These are phyloP conservation scores for Xylariaceae sp. DNA, from an alignment of 2,329 filamentous ascomycete species.

Conservation along the genomic window DNA sequence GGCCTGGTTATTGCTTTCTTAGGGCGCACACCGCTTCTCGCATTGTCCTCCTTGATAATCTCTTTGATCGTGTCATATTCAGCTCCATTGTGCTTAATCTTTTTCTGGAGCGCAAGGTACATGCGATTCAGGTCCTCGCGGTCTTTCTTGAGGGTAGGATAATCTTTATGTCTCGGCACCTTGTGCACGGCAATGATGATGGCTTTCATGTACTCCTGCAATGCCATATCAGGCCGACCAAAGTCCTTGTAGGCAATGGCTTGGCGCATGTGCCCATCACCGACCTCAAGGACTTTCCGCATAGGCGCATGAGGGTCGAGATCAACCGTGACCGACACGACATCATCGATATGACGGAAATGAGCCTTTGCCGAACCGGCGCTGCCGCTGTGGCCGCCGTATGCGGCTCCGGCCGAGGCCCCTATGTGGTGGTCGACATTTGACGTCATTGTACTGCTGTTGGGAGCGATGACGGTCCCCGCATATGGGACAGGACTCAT, in stretches of 20 bases:
- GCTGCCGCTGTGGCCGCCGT: constrained; percentile 12
- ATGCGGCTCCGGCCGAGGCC: constrained; percentile 2
- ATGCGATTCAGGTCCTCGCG: constrained; percentile 43
- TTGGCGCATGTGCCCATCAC: constrained; percentile 49
- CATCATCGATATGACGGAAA: constrained; percentile 50
- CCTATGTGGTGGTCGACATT: constrained; percentile 11
- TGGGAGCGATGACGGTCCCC: constrained; percentile 11
- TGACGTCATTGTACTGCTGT: constrained; percentile 20
- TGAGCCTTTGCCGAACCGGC: constrained; percentile 31
- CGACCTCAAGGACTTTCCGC: constrained; percentile 48
- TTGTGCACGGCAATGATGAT: constrained; percentile 71
- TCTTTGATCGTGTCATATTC: constrained; percentile 55
- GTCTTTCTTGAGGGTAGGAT: constrained; percentile 56
- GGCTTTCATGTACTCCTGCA: constrained; percentile 78
- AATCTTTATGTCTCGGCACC: constrained; percentile 73
- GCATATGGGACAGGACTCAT: constrained; percentile 27
- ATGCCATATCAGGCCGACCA: constrained; percentile 65
- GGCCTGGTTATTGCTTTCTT: constrained; percentile 21
- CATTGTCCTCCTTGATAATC: constrained; percentile 62
- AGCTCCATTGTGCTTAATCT: constrained; percentile 43
- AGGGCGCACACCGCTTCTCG: constrained; percentile 53
- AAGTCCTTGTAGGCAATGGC: constrained; percentile 60
- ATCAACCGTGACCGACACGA: constrained; percentile 42
- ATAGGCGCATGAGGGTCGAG: constrained; percentile 47
- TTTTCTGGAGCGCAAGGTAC: constrained; percentile 47